Evolutionary conservation across 805 yeast genomes (phyloP).

Genomic region (Nakazawaea pomicola): DNA sequence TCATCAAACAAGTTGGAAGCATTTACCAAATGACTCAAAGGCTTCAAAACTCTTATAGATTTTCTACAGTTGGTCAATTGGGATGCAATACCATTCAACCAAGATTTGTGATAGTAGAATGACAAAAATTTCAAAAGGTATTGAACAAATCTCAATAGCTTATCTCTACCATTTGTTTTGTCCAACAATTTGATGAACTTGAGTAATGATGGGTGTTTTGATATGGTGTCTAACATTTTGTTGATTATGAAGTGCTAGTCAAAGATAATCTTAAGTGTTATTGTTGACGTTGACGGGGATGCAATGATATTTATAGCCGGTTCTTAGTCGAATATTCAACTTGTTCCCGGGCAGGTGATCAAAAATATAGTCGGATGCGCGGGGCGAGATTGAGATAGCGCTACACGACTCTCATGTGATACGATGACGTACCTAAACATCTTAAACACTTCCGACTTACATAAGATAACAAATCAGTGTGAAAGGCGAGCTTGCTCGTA

Average conservation of each 20-base stretch:
- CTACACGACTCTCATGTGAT: too few species aligned
- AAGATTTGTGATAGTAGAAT: constrained; percentile 44
- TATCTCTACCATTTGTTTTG: constrained; percentile 73
- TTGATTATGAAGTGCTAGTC: too few species aligned
- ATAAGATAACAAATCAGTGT: too few species aligned
- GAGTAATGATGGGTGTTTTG: constrained; percentile 68
- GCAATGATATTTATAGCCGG: too few species aligned
- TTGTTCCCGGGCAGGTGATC: too few species aligned
- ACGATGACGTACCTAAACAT: too few species aligned
- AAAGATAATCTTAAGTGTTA: too few species aligned
- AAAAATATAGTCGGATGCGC: constrained; percentile 1
- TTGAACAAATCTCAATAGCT: constrained; percentile 71
- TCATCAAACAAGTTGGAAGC: constrained; percentile 65
- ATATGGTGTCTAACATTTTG: constrained; percentile 59
- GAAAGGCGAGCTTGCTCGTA: too few species aligned
- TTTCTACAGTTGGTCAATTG: constrained; percentile 73
- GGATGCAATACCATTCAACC: constrained; percentile 10
- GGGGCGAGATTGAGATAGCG: too few species aligned
- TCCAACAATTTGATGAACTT: constrained; percentile 62
- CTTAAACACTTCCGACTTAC: too few species aligned
- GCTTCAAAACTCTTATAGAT: constrained; percentile 79
- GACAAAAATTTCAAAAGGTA: constrained; percentile 74
- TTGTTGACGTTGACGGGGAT: too few species aligned
- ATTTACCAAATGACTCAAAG: constrained; percentile 64
- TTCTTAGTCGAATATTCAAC: too few species aligned